phyloP scores from a whole-genome alignment of 306 rosid species.

The Castanea crenata region DNA sequence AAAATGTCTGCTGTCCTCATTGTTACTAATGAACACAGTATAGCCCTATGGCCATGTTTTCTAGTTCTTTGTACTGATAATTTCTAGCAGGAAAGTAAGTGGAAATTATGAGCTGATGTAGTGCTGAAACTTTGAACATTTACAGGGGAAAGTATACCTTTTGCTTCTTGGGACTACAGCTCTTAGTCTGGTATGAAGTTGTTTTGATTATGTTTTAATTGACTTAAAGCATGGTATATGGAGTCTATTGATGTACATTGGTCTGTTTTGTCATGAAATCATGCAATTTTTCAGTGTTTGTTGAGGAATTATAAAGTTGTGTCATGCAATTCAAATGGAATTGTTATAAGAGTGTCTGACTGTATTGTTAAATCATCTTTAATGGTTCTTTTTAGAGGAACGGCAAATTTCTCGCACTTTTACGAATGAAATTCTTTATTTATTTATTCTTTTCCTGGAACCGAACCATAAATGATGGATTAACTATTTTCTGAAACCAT shows the following conservation, averaged over 20 bases:
- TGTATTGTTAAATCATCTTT: not conserved
- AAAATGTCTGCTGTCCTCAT: not conserved
- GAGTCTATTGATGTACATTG: not conserved
- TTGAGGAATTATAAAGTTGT: not conserved
- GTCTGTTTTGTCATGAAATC: not conserved
- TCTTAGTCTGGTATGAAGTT: constrained; percentile 47
- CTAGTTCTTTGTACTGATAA: not conserved
- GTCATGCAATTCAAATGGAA: not conserved
- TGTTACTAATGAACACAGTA: not conserved
- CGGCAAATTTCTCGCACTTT: not conserved
- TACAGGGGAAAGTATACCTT: constrained; percentile 57
- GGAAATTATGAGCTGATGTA: not conserved
- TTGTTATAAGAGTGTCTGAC: not conserved
- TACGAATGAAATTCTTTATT: not conserved
- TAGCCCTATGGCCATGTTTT: not conserved
- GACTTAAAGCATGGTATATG: not conserved
- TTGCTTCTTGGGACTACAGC: constrained; percentile 67
- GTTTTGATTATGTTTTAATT: not conserved
- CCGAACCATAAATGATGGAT: not conserved
- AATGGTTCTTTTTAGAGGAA: not conserved
- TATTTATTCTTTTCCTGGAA: not conserved
- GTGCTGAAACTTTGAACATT: constrained; percentile 12
- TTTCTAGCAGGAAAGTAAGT: not conserved
- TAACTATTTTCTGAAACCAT: not conserved
- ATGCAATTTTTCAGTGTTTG: not conserved